A percentile compares a stretch with the other conserved stretches of the same genome.
phyloP scores from a whole-genome alignment of 495 filamentous ascomycete genomes.

The Penicillium maclennaniae region DNA sequence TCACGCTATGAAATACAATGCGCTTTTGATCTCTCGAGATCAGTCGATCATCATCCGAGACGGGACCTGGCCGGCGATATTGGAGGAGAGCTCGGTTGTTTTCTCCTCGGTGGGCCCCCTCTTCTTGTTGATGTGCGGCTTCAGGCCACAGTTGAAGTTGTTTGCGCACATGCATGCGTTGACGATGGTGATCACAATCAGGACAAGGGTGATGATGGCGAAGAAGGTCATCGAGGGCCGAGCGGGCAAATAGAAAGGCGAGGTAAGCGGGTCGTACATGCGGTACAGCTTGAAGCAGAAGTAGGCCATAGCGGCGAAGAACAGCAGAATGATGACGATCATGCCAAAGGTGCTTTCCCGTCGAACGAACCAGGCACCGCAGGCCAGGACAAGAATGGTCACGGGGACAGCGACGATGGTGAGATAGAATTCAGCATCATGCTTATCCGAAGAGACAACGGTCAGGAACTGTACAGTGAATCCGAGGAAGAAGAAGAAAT shows the following conservation, averaged over 20 bases:
- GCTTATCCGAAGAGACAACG: conserved; percentile 67
- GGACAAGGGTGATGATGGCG: conserved; percentile 82
- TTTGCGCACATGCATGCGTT: conserved; percentile 80
- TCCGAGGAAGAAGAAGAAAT: conserved; percentile 99
- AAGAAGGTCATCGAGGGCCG: conserved; percentile 83
- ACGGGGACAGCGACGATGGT: conserved; percentile 86
- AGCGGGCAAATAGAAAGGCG: conserved; percentile 63
- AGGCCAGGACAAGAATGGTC: conserved; percentile 80
- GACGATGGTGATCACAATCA: conserved; percentile 85
- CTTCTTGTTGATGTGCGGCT: conserved; percentile 72
- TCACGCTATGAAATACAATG: conserved; percentile 12
- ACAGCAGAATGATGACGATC: conserved; percentile 71
- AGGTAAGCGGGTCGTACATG: conserved; percentile 69
- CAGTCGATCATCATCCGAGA: conserved; percentile 90
- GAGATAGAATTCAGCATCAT: conserved; percentile 72
- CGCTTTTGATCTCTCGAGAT: conserved; percentile 14
- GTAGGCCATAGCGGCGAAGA: conserved; percentile 87
- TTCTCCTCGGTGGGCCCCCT: conserved; percentile 64
- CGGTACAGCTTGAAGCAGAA: conserved; percentile 97
- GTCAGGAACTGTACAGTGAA: conserved; percentile 98
- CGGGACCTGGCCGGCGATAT: conserved; percentile 44
- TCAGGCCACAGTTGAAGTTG: conserved; percentile 90
- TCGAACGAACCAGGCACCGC: conserved; percentile 79
- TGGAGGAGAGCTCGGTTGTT: conserved; percentile 64
- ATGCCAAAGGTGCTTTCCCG: conserved; percentile 79